These are phyloP conservation scores for Alternaria viburni DNA, from an alignment of 2,329 filamentous ascomycete species.

Conservation along the genomic window DNA sequence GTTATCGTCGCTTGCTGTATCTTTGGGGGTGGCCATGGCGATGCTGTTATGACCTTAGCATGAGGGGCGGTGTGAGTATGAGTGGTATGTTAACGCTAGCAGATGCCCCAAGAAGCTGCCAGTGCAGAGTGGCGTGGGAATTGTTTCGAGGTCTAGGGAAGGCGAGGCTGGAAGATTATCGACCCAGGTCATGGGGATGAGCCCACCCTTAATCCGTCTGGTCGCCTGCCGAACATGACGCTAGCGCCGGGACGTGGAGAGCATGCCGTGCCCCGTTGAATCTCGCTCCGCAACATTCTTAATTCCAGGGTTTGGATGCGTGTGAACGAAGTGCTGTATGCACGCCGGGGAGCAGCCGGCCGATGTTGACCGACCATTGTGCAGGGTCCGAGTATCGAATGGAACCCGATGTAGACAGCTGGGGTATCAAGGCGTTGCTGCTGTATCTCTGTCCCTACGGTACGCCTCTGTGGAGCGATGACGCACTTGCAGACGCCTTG, in stretches of 20 bases:
- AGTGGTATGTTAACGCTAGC: background rate
- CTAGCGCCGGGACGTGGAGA: slow-evolving; percentile 10
- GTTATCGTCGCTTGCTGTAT: background rate
- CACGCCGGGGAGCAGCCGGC: background rate
- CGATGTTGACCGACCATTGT: background rate
- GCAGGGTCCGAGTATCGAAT: background rate
- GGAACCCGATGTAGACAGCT: background rate
- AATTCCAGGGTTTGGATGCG: background rate
- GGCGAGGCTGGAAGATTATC: background rate
- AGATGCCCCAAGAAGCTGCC: background rate
- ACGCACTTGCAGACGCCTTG: background rate
- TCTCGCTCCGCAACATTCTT: background rate
- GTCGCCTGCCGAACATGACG: slow-evolving; percentile 5
- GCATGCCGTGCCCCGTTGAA: background rate
- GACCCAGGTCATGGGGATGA: background rate
- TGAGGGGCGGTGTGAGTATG: background rate
- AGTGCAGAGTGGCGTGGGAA: background rate
- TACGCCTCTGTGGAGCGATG: slow-evolving; percentile 2
- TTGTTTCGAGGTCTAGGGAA: background rate
- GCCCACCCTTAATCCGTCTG: background rate
- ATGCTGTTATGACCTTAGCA: background rate
- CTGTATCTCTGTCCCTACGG: background rate
- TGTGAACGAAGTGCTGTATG: background rate
- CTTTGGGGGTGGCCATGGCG: slow-evolving; percentile 1
- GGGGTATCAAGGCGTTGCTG: background rate